These are phyloP conservation scores for Phytopythium sindhum DNA, from an alignment of 352 stramenopile species.

Conservation along the genomic window DNA sequence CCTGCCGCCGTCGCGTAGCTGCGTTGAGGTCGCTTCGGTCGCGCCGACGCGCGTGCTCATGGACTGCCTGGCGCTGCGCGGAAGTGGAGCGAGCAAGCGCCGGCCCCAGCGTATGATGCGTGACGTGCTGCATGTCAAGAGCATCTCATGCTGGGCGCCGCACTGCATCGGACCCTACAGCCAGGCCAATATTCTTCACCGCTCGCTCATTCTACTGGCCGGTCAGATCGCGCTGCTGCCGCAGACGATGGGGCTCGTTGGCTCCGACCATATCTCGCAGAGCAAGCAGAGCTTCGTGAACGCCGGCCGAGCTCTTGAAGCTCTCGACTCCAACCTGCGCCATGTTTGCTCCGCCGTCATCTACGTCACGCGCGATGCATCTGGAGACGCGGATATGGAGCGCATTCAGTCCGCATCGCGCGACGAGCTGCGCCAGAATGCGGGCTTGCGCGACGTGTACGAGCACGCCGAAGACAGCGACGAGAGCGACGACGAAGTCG, in stretches of 20 bases:
- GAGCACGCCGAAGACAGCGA: constrained; percentile 60
- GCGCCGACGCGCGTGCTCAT: constrained; percentile 72
- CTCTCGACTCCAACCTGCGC: constrained; percentile 74
- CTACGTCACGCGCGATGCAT: constrained; percentile 34
- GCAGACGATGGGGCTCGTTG: constrained; percentile 91
- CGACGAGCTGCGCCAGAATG: constrained; percentile 41
- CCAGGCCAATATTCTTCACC: constrained; percentile 94
- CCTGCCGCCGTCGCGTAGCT: constrained; percentile 83
- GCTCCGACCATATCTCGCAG: constrained; percentile 36
- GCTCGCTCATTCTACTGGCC: constrained; percentile 91
- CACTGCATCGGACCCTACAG: constrained; percentile 99
- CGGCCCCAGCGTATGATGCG: constrained; percentile 51
- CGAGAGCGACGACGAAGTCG: constrained; percentile 69
- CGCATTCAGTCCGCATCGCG: constrained; percentile 12
- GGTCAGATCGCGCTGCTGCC: constrained; percentile 97
- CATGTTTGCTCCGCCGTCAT: constrained; percentile 66
- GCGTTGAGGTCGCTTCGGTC: constrained; percentile 79
- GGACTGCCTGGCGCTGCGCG: constrained; percentile 88
- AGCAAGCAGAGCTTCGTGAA: constrained; percentile 61
- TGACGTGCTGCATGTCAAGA: constrained; percentile 95
- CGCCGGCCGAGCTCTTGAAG: constrained; percentile 61
- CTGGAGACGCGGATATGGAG: constrained; percentile 7
- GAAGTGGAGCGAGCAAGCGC: constrained; percentile 61
- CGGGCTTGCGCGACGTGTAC: constrained; percentile 44
- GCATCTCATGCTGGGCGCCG: constrained; percentile 95